Conservation (phyloP, 2,329 filamentous ascomycete genomes). For the Teratosphaeria gauchensis region DNA sequence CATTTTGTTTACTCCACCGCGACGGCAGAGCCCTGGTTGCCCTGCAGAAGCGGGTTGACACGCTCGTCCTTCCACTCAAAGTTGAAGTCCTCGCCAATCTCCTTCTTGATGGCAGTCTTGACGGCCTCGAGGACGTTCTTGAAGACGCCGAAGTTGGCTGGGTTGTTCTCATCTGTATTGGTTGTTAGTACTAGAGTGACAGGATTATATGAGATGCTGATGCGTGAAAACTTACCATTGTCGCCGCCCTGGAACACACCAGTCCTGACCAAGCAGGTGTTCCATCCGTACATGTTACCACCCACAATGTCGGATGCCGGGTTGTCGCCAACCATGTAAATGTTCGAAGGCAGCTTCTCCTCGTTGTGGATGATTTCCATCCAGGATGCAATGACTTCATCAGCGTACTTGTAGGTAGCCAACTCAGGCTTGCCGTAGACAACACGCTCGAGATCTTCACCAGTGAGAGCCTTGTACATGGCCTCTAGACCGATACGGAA, state of each 20-base stretch:
- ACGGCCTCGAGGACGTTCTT: slow-evolving; percentile 63
- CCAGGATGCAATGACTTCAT: slow-evolving; percentile 62
- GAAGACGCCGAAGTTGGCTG: slow-evolving; percentile 69
- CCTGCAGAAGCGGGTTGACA: slow-evolving; percentile 54
- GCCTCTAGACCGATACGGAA: slow-evolving; percentile 67
- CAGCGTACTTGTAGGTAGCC: slow-evolving; percentile 70
- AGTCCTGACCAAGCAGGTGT: slow-evolving; percentile 67
- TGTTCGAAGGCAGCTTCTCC: slow-evolving; percentile 56
- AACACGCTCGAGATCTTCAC: slow-evolving; percentile 62
- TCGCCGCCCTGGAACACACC: slow-evolving; percentile 69
- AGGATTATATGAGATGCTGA: background rate
- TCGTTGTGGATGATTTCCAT: slow-evolving; percentile 69
- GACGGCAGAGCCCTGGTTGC: slow-evolving; percentile 11
- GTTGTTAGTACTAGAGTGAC: background rate
- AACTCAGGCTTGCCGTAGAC: slow-evolving; percentile 67
- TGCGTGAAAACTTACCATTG: slow-evolving; percentile 39
- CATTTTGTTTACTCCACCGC: slow-evolving; percentile 7
- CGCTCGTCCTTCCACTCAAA: slow-evolving; percentile 58
- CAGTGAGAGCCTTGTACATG: slow-evolving; percentile 62
- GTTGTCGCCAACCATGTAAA: slow-evolving; percentile 72
- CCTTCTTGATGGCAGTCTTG: slow-evolving; percentile 55
- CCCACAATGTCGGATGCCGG: slow-evolving; percentile 58
- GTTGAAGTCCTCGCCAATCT: slow-evolving; percentile 65
- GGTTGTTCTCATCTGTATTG: slow-evolving; percentile 53
- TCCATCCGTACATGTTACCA: slow-evolving; percentile 75